Evolutionary conservation across 352 stramenopile genomes (phyloP), one percentile per base, ranked within the genome.

Genomic region (Globisporangium takayamanum): DNA sequence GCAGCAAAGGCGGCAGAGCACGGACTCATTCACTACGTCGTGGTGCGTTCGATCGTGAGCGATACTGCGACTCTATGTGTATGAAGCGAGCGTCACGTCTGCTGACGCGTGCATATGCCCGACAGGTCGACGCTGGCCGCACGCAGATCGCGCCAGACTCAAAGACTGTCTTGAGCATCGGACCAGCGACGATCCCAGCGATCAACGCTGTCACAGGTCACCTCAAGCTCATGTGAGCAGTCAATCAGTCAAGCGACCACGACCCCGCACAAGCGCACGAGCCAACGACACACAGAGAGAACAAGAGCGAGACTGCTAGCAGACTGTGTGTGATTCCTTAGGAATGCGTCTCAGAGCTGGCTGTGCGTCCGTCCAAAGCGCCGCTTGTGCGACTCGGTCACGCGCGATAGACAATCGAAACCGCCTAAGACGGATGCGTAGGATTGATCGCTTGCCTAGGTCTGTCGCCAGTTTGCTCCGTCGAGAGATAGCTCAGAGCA

Each of bases 151-250:
- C 85, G 7, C 81, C 83, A 0, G 77, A 92, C 25, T 86, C 69
- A 37, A 95, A 95, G 78, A 95, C 85, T 6, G 85, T 95, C 46
- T 50, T 95, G 47, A 77, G 74, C 50, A 92, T 95, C 55, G 85
- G 85, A 0, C 85, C 85, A 0, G 85, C 85, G 3, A 73, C 85
- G 16, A 66, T 92, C 26, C 70, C 78, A 26, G 78, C 64, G 30
- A 77, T 94, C 57, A 74, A 94, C 59, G 72, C 75, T 39, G 67
- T 94, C 57, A 92, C 80, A 3, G 78, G 78, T 33, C 85, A 92
- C 64, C 80, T 94, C 59, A 94, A 93, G 70, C 80, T 94, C 66
- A 88, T 93, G 81, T 94, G 64, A 80, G 42, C 12, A 16, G 18
- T 18, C 8, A 7, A 42, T 53, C 57, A 18, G 15, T 25, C 22